A percentile compares a stretch with the other conserved stretches of the same genome.
phyloP scores from a whole-genome alignment of 2,329 filamentous ascomycete genomes.

The Alternaria ventricosa region DNA sequence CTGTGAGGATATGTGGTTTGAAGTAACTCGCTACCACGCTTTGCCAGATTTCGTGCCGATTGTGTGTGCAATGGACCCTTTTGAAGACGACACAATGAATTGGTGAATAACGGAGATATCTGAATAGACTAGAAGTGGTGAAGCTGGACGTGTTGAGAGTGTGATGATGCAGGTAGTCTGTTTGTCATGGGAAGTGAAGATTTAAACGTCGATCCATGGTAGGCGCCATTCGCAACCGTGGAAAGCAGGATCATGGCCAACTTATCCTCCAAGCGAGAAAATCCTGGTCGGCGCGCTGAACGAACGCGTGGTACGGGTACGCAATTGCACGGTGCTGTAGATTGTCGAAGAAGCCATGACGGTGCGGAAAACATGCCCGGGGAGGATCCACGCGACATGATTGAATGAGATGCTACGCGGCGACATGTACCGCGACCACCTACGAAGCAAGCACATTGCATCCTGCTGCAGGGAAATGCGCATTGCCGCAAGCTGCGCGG shows the following conservation, averaged over 20 bases:
- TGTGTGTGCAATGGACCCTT: background rate
- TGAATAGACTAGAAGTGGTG: background rate
- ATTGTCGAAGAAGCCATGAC: background rate
- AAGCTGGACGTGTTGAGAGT: background rate
- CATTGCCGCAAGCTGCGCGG: background rate
- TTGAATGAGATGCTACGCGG: background rate
- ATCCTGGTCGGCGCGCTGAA: background rate
- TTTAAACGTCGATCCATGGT: background rate
- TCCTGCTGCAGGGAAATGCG: background rate
- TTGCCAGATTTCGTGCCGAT: background rate
- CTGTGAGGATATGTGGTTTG: background rate
- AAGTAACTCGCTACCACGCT: background rate
- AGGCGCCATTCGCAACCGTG: background rate
- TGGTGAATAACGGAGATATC: background rate
- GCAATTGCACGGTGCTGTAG: background rate
- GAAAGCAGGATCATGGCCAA: background rate
- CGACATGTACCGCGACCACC: background rate
- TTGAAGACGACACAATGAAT: background rate
- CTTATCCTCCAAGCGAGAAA: background rate
- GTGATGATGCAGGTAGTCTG: background rate
- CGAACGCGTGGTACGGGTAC: background rate
- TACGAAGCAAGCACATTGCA: background rate
- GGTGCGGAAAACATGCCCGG: constrained; percentile 1
- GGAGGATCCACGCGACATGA: background rate
- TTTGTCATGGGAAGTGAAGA: background rate